These are phyloP conservation scores for Rosellinia necatrix DNA, from an alignment of 2,329 filamentous ascomycete genomes.

Conservation along the genomic window DNA sequence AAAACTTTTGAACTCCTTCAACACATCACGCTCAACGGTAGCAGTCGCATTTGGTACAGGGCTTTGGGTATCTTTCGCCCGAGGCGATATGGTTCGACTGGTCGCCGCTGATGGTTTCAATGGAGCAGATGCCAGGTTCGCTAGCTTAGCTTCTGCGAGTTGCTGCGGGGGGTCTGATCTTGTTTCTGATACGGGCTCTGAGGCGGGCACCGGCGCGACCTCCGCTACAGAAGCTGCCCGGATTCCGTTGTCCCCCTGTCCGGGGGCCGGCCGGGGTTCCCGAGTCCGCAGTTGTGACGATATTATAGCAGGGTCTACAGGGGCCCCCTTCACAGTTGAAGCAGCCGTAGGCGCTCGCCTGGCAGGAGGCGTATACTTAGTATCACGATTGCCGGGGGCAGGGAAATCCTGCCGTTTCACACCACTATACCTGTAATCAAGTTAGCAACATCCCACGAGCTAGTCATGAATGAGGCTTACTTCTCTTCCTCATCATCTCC, in stretches of 20 bases:
- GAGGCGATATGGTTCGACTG: conserved; percentile 49
- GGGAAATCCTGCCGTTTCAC: conserved; percentile 79
- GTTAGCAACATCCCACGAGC: conserved; percentile 14
- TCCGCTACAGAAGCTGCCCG: conserved; percentile 34
- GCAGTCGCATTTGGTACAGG: conserved; percentile 58
- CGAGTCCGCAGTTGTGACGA: conserved; percentile 73
- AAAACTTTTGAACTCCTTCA: conserved; percentile 68
- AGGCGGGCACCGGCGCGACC: conserved; percentile 25
- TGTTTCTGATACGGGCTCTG: conserved; percentile 42
- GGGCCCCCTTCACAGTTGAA: conserved; percentile 74
- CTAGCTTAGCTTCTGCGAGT: conserved; percentile 33
- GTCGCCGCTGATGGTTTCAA: conserved; percentile 45
- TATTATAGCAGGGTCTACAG: conserved; percentile 87
- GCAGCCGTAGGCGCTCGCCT: conserved; percentile 77
- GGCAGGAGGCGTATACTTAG: conserved; percentile 90
- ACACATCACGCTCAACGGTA: conserved; percentile 65
- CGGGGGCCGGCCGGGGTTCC: conserved; percentile 45
- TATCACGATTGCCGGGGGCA: conserved; percentile 55
- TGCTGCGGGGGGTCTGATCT: conserved; percentile 39
- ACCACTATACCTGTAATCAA: conserved; percentile 75
- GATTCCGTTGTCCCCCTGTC: conserved; percentile 44
- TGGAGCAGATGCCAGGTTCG: conserved; percentile 35
- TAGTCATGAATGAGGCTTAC: conserved; percentile 51
- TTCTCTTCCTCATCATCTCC: conserved; percentile 91
- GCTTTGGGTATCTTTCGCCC: conserved; percentile 45